Evolutionary conservation across 345 rosid species (phyloP).

Genomic region (Lenwebbia sp.): DNA sequence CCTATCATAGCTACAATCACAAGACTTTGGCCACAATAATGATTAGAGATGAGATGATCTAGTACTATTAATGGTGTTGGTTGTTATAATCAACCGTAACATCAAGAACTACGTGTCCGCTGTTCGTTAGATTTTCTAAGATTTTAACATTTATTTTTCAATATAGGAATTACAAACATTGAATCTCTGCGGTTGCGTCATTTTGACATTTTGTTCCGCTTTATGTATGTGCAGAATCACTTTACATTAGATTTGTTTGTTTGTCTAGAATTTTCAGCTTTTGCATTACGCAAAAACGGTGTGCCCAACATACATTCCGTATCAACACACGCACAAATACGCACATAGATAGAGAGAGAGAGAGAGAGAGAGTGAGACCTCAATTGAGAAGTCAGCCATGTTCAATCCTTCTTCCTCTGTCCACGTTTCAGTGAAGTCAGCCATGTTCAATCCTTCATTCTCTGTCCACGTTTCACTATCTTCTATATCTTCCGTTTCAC

Average conservation of each 20-base stretch:
- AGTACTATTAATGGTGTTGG: neutral
- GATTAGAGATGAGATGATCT: neutral
- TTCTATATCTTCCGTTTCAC: neutral
- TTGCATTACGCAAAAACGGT: neutral
- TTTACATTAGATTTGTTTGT: neutral
- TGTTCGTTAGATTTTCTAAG: neutral
- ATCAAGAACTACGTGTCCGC: neutral
- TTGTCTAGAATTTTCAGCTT: neutral
- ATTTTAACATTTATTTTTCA: neutral
- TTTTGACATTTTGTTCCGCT: neutral
- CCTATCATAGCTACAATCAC: too few relatives aligned
- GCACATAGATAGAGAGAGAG: too few relatives aligned
- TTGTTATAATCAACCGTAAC: neutral
- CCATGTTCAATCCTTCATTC: too few relatives aligned
- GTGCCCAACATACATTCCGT: neutral
- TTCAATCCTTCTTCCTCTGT: too few relatives aligned
- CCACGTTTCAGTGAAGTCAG: too few relatives aligned
- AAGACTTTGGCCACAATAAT: too few relatives aligned
- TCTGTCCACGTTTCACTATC: too few relatives aligned
- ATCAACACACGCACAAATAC: neutral
- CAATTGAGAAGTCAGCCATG: neutral
- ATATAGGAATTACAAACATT: too few relatives aligned
- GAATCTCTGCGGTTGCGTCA: neutral
- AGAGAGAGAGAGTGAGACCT: neutral
- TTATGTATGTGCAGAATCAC: neutral